Base-by-base conservation (phyloP, 1,139 yeast genomes). In the Meyerozyma sp. region DNA sequence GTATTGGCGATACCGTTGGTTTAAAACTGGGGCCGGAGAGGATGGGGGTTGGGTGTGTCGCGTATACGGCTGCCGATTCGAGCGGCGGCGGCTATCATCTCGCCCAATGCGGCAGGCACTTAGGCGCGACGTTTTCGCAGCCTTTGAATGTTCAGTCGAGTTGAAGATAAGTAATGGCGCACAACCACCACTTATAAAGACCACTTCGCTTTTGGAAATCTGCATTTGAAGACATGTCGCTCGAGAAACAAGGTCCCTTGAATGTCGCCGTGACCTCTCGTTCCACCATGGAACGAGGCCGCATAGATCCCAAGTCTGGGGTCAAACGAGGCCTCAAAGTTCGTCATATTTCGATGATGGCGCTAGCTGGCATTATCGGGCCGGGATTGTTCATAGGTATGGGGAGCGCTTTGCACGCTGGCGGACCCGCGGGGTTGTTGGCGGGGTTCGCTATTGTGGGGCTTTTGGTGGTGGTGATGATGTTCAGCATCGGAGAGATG, bases 291-390 rank as follows among this genome's bases (percentile, higher is more conserved):
- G 29, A 7, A n/a, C 11, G 29, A 8, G 29, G 13, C 7, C 29
- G 11, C 13, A 27, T 27, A 27, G 29, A 27, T 27, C 29, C 29
- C 29, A 27, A 27, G 13, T 27, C 29, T 27, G 29, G 29, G 13
- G 29, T 27, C 13, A 65, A 69, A 44, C 55, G 73, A 38, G 60
- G 59, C 13, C 58, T 71, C 14, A 71, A 70, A 45, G 71, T 68
- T 48, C 60, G 77, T 41, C 77, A 70, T 55, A 61, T 67, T 40
- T 67, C 75, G 5, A 59, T 76, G 45, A 63, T 76, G 42, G 79
- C 80, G 2, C 58, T 76, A n/a, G 81, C 79, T 3, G 82, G 82
- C 36, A 41, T 41, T 8, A 44, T 44, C 20, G 46, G 46, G 7
- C 42, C 46, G 8, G 44, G 46, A 4, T 40, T 39, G 10, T 44